Conservation (phyloP, 345 rosid species). For the Eucalyptus melliodora region DNA sequence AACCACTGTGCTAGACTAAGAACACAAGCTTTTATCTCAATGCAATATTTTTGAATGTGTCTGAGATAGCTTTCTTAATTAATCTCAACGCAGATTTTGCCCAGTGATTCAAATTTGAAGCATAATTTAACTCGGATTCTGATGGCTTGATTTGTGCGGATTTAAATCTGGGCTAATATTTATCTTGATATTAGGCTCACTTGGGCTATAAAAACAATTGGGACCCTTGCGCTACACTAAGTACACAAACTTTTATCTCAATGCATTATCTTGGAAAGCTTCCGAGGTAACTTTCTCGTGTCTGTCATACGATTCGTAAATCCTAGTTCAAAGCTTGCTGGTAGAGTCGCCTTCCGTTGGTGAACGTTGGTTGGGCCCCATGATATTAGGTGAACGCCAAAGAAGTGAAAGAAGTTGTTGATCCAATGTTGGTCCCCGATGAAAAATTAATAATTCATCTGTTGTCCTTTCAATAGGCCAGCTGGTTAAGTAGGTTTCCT, state of each 20-base stretch:
- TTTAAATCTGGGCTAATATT: too few species aligned
- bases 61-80: not conserved
- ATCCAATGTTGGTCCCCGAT: not conserved
- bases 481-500: not conserved
- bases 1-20: not conserved
- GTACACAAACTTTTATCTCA: not conserved
- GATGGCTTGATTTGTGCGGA: too few species aligned
- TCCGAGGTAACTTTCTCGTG: not conserved
- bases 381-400: not conserved
- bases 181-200: not conserved
- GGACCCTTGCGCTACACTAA: not conserved
- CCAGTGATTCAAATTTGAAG: too few species aligned
- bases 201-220: not conserved
- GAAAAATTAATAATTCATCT: not conserved
- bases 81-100: too few species aligned
- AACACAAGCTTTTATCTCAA: not conserved
- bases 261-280: not conserved
- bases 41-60: not conserved
- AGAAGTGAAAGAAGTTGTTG: not conserved
- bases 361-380: not conserved
- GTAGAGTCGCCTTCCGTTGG: not conserved
- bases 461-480: not conserved
- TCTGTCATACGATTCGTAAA: not conserved
- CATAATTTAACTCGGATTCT: too few species aligned
- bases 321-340: not conserved